phyloP scores from a whole-genome alignment of 257 asterid species.

The Vinca minor region DNA sequence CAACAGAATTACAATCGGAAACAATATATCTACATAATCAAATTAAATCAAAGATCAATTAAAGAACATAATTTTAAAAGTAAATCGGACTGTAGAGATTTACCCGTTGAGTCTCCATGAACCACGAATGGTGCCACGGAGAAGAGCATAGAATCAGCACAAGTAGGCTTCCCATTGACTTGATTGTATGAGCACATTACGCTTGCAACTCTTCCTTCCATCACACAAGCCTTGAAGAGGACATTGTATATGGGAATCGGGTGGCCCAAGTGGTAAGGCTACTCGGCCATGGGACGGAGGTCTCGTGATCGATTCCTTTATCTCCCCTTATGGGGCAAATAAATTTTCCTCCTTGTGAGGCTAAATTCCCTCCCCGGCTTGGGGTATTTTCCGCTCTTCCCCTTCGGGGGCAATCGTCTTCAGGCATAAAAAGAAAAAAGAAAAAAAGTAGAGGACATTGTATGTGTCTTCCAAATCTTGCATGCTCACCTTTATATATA shows the following conservation, averaged over 20 bases:
- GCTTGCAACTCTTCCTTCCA: conserved; percentile 82
- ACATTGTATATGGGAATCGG: too few species aligned
- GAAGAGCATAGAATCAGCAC: conserved; percentile 80
- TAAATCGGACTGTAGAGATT: background rate
- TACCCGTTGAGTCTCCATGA: conserved; percentile 86
- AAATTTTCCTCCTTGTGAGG: too few species aligned
- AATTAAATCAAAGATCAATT: background rate
- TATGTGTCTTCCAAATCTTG: conserved; percentile 91
- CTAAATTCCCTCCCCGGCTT: too few species aligned
- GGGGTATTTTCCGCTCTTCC: too few species aligned
- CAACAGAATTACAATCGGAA: conserved; percentile 87
- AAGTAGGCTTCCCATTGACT: conserved; percentile 86
- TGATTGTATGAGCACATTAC: conserved; percentile 95
- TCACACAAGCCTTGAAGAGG: conserved; percentile 84
- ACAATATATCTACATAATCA: conserved; percentile 54
- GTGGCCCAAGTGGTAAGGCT: too few species aligned
- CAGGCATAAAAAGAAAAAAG: too few species aligned
- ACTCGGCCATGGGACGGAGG: too few species aligned
- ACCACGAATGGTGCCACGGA: conserved; percentile 65
- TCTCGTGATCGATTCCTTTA: too few species aligned
- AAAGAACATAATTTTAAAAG: background rate
- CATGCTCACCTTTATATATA: conserved; percentile 79
- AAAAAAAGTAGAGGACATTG: too few species aligned
- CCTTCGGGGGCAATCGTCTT: too few species aligned
- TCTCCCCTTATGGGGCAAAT: too few species aligned